Evolutionary conservation across 106 monocot genomes (phyloP).

Genomic region (Alisma plantagoaquatica): DNA sequence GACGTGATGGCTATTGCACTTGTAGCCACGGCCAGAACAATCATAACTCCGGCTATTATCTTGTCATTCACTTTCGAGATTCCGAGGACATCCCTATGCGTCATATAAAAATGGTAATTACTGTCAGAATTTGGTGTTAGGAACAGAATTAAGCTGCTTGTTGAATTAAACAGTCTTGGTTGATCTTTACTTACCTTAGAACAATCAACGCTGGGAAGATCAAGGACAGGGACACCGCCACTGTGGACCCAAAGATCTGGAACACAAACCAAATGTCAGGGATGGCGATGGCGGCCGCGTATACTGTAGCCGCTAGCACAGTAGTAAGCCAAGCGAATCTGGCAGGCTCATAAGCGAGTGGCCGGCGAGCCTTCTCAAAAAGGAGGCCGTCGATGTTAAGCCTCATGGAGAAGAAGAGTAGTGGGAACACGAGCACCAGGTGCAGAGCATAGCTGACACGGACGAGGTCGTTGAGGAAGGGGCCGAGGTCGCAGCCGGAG

Average conservation of each 20-base stretch:
- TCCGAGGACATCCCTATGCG: conserved; percentile 55
- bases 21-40: conserved; percentile 60
- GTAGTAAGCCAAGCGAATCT: conserved; percentile 42
- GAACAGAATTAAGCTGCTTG: background rate
- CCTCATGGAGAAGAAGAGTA: conserved; percentile 68
- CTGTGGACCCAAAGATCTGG: conserved; percentile 82
- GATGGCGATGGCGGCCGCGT: conserved; percentile 55
- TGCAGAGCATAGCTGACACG: conserved; percentile 75
- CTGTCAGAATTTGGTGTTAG: background rate
- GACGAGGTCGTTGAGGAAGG: conserved; percentile 33
- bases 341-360: conserved; percentile 34
- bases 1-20: conserved; percentile 71
- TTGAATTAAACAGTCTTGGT: too few relatives aligned
- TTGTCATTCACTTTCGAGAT: conserved; percentile 58
- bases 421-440: conserved; percentile 86
- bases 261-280: conserved; percentile 90
- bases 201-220: conserved; percentile 83
- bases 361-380: conserved; percentile 31
- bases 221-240: conserved; percentile 67
- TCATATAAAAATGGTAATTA: background rate
- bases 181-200: conserved; percentile 56
- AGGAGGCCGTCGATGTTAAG: conserved; percentile 76
- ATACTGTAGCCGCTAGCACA: conserved; percentile 33
- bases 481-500: background rate
- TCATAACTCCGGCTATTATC: conserved; percentile 54